These are phyloP conservation scores for Didymella exigua DNA, from an alignment of 2,329 filamentous ascomycete genomes.

Conservation along the genomic window DNA sequence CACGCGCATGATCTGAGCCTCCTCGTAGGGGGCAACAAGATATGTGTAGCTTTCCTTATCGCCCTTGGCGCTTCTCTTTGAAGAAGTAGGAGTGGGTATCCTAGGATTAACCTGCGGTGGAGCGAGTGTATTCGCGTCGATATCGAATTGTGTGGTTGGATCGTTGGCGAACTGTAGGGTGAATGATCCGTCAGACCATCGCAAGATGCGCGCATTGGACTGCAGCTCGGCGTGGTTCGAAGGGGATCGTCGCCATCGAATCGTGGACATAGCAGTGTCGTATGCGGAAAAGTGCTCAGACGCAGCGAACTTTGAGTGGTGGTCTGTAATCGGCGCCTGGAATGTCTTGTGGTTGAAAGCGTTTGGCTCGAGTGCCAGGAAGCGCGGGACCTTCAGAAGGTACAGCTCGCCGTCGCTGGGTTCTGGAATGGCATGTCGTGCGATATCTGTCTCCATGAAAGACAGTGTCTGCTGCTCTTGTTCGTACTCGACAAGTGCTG, in stretches of 20 bases:
- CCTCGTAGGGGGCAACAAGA: slow-evolving; percentile 72
- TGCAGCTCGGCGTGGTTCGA: slow-evolving; percentile 68
- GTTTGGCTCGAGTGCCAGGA: slow-evolving; percentile 71
- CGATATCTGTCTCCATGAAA: slow-evolving; percentile 68
- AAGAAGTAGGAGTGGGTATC: slow-evolving; percentile 56
- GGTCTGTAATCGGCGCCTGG: slow-evolving; percentile 65
- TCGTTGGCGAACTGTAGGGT: slow-evolving; percentile 75
- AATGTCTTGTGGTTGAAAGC: slow-evolving; percentile 71
- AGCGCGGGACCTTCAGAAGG: slow-evolving; percentile 72
- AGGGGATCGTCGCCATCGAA: slow-evolving; percentile 72
- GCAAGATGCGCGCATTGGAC: slow-evolving; percentile 76
- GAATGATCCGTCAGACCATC: slow-evolving; percentile 80
- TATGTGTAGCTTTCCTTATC: slow-evolving; percentile 77
- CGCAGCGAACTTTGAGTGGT: slow-evolving; percentile 55
- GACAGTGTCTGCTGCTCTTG: slow-evolving; percentile 62
- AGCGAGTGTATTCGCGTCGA: slow-evolving; percentile 72
- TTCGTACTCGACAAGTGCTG: slow-evolving; percentile 54
- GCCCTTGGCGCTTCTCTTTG: slow-evolving; percentile 31
- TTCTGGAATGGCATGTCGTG: slow-evolving; percentile 72
- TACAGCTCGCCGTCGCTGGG: slow-evolving; percentile 75
- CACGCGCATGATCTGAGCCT: slow-evolving; percentile 70
- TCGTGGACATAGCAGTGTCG: slow-evolving; percentile 68
- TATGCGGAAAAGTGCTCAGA: slow-evolving; percentile 63
- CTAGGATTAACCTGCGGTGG: slow-evolving; percentile 59
- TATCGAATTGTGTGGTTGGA: slow-evolving; percentile 72